Evolutionary conservation across 2,329 filamentous ascomycete species (phyloP).

Genomic region (Aciculosporium take): DNA sequence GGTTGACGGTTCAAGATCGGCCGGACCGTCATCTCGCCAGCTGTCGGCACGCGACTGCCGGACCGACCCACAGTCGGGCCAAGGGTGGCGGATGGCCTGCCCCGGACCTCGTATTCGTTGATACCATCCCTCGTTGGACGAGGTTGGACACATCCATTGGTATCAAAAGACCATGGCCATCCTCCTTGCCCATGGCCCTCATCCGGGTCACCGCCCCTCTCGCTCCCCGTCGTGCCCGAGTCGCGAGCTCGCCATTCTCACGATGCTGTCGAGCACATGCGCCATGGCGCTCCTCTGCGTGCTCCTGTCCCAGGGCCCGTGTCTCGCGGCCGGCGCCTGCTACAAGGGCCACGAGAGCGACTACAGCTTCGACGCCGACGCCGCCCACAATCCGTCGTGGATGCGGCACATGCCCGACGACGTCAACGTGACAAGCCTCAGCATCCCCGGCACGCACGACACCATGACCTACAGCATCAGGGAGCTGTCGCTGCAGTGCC

Average conservation of each 20-base stretch:
- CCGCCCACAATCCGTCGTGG: constrained; percentile 23
- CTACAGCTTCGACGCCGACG: constrained; percentile 29
- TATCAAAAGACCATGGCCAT: no score
- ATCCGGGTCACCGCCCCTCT: not conserved
- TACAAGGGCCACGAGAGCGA: constrained; percentile 16
- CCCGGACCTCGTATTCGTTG: no score
- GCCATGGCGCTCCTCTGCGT: constrained; percentile 8
- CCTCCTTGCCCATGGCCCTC: no score
- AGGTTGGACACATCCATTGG: no score
- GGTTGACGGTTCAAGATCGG: no score
- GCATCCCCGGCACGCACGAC: constrained; percentile 39
- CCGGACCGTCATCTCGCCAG: no score
- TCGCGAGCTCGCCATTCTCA: not conserved
- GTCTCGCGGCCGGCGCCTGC: constrained; percentile 14
- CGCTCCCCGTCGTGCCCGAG: not conserved
- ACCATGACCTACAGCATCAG: constrained; percentile 33
- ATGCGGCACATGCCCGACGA: constrained; percentile 29
- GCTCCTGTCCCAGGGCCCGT: constrained; percentile 14
- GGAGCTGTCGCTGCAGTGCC: constrained; percentile 27
- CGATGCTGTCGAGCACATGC: not conserved
- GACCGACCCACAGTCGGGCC: no score
- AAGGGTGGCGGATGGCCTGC: no score
- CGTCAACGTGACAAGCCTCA: constrained; percentile 27
- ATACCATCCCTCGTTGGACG: no score
- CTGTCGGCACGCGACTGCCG: no score